Evolutionary conservation across 768 basidiomycete genomes (phyloP).

Genomic region (Suillus cothurnatus): DNA sequence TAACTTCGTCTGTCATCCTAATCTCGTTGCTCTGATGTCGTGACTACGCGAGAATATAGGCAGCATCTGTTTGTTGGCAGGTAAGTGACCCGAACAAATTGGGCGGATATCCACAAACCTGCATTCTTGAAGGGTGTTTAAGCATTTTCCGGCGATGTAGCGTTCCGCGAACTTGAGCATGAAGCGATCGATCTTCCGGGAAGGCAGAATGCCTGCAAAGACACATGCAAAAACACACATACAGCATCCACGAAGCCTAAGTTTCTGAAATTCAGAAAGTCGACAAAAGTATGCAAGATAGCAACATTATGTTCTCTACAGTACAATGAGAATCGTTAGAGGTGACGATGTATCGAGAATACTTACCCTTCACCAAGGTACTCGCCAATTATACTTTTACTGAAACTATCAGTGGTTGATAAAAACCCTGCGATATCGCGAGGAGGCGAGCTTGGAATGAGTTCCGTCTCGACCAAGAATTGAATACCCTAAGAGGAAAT

Average conservation of each 20-base stretch:
- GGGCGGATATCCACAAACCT: conserved; percentile 52
- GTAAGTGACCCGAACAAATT: conserved; percentile 11
- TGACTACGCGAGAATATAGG: conserved; percentile 97
- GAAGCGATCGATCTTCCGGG: conserved; percentile 97
- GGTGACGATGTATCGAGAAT: neutral
- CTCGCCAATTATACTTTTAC: conserved; percentile 96
- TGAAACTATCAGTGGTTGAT: conserved; percentile 86
- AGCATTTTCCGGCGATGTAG: conserved; percentile 87
- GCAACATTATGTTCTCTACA: conserved; percentile 84
- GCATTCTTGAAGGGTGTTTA: conserved; percentile 92
- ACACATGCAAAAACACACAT: conserved; percentile 88
- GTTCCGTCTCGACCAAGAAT: conserved; percentile 86
- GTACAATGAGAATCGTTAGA: conserved; percentile 2
- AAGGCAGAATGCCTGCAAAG: conserved; percentile 91
- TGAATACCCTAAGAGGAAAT: conserved; percentile 68
- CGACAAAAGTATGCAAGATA: conserved; percentile 97
- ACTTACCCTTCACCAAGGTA: conserved; percentile 95
- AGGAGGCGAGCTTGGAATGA: conserved; percentile 74
- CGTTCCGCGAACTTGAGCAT: conserved; percentile 99
- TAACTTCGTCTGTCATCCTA: conserved; percentile 97
- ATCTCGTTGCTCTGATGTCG: conserved; percentile 93
- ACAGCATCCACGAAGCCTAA: conserved; percentile 89
- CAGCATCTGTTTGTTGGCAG: conserved; percentile 63
- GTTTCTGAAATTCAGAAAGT: conserved; percentile 84
- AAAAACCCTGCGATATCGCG: conserved; percentile 87